Evolutionary conservation across 2,329 filamentous ascomycete genomes (phyloP).

Genomic region (Fusarium verrucosum): DNA sequence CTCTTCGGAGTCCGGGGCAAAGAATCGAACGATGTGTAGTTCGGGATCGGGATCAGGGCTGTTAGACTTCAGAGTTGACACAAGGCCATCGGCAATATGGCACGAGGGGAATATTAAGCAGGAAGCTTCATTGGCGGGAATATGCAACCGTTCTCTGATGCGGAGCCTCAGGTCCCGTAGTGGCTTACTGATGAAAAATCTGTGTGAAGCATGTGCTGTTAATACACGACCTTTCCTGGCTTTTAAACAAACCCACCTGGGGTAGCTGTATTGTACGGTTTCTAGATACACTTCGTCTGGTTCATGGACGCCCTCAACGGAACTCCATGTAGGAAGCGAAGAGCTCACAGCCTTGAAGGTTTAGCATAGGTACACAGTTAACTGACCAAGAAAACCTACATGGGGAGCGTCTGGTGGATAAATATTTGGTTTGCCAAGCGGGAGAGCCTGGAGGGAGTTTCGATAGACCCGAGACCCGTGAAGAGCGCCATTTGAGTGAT

Average conservation of each 20-base stretch:
- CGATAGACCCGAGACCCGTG: no score
- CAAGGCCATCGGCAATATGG: neutral
- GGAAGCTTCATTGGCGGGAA: fast-evolving
- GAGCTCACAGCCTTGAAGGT: neutral
- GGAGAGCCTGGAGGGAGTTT: neutral
- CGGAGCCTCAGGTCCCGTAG: neutral
- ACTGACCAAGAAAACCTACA: neutral
- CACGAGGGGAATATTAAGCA: neutral
- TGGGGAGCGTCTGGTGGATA: neutral
- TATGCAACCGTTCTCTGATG: neutral
- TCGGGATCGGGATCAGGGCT: neutral
- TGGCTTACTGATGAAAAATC: neutral
- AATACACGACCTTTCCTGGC: neutral
- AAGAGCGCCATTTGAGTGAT: neutral
- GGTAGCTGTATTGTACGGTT: neutral
- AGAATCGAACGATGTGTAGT: neutral
- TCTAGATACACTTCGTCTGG: neutral
- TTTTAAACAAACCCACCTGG: neutral
- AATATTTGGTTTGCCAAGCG: neutral
- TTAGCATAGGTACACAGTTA: neutral
- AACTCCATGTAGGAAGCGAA: neutral
- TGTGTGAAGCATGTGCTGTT: neutral
- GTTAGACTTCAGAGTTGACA: neutral
- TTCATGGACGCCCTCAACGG: neutral
- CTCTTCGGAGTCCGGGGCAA: no score